Evolutionary conservation across 345 rosid species (phyloP).

Genomic region (Streptanthus diversifolius): DNA sequence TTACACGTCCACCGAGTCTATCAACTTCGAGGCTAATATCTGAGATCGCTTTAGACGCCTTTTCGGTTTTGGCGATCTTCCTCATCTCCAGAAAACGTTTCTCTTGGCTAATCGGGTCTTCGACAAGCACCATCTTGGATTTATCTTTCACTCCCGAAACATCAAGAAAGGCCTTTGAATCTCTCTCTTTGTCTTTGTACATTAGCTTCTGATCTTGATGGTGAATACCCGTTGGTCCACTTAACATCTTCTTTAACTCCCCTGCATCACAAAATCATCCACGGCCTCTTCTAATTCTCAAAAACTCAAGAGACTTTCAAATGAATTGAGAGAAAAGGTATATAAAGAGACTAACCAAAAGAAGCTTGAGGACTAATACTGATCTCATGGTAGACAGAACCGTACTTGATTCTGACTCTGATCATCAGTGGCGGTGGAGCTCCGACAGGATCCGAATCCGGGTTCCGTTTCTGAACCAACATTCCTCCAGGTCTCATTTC

Average conservation of each 20-base stretch:
- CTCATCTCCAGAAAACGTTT: slow-evolving; percentile 78
- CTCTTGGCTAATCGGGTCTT: slow-evolving; percentile 91
- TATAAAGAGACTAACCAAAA: slow-evolving; percentile 51
- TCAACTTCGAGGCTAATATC: slow-evolving; percentile 91
- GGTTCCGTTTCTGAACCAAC: slow-evolving; percentile 90
- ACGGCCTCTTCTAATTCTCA: neutral
- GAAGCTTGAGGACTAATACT: slow-evolving; percentile 80
- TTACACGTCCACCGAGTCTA: slow-evolving; percentile 80
- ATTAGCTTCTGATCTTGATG: slow-evolving; percentile 91
- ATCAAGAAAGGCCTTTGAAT: slow-evolving; percentile 84
- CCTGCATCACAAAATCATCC: slow-evolving; percentile 42
- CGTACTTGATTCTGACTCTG: slow-evolving; percentile 83
- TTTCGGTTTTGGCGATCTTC: slow-evolving; percentile 78
- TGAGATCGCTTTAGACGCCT: slow-evolving; percentile 80
- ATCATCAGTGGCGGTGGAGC: slow-evolving; percentile 77
- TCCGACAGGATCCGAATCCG: slow-evolving; percentile 60
- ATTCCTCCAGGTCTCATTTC: slow-evolving; percentile 98
- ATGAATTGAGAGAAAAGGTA: neutral
- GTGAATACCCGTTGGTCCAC: slow-evolving; percentile 84
- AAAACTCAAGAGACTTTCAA: neutral
- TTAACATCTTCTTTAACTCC: slow-evolving; percentile 91
- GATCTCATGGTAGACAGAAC: slow-evolving; percentile 82
- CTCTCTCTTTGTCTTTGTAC: slow-evolving; percentile 92
- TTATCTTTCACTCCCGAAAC: slow-evolving; percentile 83
- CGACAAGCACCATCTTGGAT: slow-evolving; percentile 79